phyloP scores from a whole-genome alignment of 148 eudicot species.

The Simmondsia chinensis region DNA sequence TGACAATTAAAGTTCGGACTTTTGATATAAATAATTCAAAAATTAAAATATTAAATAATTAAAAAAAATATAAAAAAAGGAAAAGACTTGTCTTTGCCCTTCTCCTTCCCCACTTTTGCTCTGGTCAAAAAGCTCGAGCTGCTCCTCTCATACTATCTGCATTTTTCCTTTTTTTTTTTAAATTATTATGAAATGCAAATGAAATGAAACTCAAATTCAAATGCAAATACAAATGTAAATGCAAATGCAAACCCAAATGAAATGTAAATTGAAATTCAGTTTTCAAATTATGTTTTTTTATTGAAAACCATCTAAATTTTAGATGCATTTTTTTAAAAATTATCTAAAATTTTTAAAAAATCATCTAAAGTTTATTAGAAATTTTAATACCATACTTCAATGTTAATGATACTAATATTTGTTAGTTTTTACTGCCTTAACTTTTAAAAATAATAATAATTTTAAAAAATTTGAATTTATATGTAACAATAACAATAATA shows the following conservation, averaged over 20 bases:
- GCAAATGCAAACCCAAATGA: conserved; percentile 4
- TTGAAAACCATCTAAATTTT: too few species aligned
- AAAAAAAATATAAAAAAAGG: conserved; percentile 1
- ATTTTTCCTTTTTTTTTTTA: neutral
- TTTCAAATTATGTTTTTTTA: too few species aligned
- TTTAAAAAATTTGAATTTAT: too few species aligned
- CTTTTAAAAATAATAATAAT: too few species aligned
- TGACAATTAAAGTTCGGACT: too few species aligned
- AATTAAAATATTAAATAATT: neutral
- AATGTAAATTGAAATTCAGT: neutral
- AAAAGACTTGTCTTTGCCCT: conserved; percentile 22
- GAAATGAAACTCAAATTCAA: conserved; percentile 21
- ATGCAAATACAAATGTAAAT: conserved; percentile 26
- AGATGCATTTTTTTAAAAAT: too few species aligned
- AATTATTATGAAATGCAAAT: conserved; percentile 9
- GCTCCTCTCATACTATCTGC: neutral
- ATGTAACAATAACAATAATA: too few species aligned
- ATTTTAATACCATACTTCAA: too few species aligned
- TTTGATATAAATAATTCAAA: conserved; percentile 15
- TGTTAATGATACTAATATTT: too few species aligned
- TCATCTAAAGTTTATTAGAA: too few species aligned
- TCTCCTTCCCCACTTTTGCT: conserved; percentile 7
- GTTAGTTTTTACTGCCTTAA: too few species aligned
- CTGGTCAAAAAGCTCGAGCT: conserved; percentile 43
- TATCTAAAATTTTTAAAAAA: too few species aligned